Evolutionary conservation across 129 eudicot genomes (phyloP), one percentile per base, ranked within the genome.

Genomic region (Saposhnikovia divaricata): DNA sequence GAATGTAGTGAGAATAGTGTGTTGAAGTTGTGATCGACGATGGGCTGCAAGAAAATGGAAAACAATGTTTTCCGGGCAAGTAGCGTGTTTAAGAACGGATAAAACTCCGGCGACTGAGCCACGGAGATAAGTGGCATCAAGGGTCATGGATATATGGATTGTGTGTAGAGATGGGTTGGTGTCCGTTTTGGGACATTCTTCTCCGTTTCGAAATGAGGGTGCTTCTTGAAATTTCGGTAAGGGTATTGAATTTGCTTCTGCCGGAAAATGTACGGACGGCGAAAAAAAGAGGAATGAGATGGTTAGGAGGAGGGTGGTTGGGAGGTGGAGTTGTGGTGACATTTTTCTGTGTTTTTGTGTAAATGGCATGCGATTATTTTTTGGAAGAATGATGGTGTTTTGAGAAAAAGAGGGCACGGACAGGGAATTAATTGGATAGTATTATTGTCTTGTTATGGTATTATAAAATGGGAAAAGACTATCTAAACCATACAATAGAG

Each of bases 121-220:
- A 8, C 98, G 97, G 87, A 93, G 93, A 88, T 93, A 93, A 72
- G 97, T 93, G 51, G 91, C 46, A 77, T 93, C 98, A 34, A 93
- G 91, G 4, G 98, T 91, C 98, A 93, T 93, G 4, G 98, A 92
- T 70, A 93, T 87, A 87, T 93, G 98, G 82, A 91, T 87, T 25
- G 25, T 80, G 4, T 75, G 37, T 23, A 77, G 14, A 6, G 79
- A 39, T 2, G 82, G 59, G 77, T 80, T 68, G 69, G 37, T 75
- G 78, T 76, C 34, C 16, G 84, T 51, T 38, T 71, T 79, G 51
- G 88, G 76, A 84, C 98, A 93, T 72, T 88, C 82, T 11, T 73
- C 76, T 59, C 91, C 93, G 51, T 93, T 93, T 0, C 92, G 89
- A 78, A 91, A 93, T n/a, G 98, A 92, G 9, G 98, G 97, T 1